A percentile compares a stretch with the other conserved stretches of the same genome.
Evolutionary conservation across 208 protist genomes (phyloP).

Genomic region (Leishmania aethiopica): DNA sequence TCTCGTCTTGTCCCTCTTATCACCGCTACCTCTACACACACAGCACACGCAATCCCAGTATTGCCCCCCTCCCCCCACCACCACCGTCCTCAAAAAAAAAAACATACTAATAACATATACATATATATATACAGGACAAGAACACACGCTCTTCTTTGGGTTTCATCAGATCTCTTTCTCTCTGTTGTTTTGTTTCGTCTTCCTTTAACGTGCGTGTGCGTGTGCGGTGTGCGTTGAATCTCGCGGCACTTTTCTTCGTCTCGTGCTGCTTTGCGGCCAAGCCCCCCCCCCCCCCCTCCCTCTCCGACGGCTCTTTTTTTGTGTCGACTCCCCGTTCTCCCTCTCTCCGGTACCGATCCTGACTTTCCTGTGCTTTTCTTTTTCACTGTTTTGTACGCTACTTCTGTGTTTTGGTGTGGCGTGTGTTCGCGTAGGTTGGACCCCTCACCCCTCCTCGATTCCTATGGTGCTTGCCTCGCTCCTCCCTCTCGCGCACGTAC

Average conservation of each 20-base stretch:
- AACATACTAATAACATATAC: constrained; percentile 12
- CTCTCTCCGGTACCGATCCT: neutral
- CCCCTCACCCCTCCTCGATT: neutral
- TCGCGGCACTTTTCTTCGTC: neutral
- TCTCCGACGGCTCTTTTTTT: neutral
- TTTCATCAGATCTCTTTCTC: no score
- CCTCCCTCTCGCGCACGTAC: neutral
- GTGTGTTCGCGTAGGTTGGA: no score
- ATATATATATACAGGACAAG: constrained; percentile 8
- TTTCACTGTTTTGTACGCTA: neutral
- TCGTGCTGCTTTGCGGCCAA: neutral
- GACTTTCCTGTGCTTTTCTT: neutral
- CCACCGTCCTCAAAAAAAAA: neutral
- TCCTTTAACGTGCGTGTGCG: constrained; percentile 1
- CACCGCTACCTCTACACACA: neutral
- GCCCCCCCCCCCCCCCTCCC: neutral
- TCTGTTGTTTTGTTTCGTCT: neutral
- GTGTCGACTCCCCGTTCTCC: neutral
- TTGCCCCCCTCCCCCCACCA: neutral
- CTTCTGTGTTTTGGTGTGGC: no score
- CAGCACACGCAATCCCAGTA: neutral
- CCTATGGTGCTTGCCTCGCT: neutral
- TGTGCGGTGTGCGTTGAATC: neutral
- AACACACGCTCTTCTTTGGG: no score
- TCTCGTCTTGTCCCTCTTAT: neutral